A percentile compares a stretch with the other conserved stretches of the same genome.
Conservation (phyloP, 2,329 filamentous ascomycete genomes). For the Cladophialophora chaetospira region DNA sequence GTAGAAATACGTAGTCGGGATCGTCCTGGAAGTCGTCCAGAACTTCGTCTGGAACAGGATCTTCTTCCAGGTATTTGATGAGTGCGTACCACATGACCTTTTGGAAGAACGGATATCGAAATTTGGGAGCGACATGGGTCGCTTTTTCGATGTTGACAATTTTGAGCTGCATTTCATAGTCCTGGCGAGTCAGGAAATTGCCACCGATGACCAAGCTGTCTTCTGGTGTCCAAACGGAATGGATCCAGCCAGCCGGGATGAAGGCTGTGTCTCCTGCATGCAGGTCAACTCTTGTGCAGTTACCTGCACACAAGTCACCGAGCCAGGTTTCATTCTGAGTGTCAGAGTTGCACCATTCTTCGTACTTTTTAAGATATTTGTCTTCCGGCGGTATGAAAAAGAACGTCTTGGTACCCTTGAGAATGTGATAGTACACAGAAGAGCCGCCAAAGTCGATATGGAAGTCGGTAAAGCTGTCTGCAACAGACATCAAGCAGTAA, state of each 20-base stretch:
- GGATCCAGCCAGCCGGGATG: conserved; percentile 72
- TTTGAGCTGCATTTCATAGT: conserved; percentile 67
- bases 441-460: conserved; percentile 73
- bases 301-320: conserved; percentile 61
- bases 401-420: conserved; percentile 69
- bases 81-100: conserved; percentile 68
- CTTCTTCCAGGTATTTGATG: conserved; percentile 64
- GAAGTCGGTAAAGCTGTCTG: conserved; percentile 71
- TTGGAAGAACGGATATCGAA: conserved; percentile 69
- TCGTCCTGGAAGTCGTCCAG: conserved; percentile 58
- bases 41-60: conserved; percentile 62
- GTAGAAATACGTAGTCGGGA: conserved; percentile 54
- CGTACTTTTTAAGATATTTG: conserved; percentile 69
- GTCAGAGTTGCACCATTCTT: conserved; percentile 69
- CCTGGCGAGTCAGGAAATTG: conserved; percentile 67
- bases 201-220: conserved; percentile 72
- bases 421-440: conserved; percentile 70
- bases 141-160: conserved; percentile 67
- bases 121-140: conserved; percentile 66
- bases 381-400: conserved; percentile 71
- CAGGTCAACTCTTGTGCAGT: conserved; percentile 68
- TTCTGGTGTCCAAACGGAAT: conserved; percentile 70
- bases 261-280: conserved; percentile 69
- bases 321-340: conserved; percentile 68
- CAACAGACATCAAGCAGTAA: conserved; percentile 70